phyloP scores from a whole-genome alignment of 495 filamentous ascomycete genomes.

The Zalerion maritima region DNA sequence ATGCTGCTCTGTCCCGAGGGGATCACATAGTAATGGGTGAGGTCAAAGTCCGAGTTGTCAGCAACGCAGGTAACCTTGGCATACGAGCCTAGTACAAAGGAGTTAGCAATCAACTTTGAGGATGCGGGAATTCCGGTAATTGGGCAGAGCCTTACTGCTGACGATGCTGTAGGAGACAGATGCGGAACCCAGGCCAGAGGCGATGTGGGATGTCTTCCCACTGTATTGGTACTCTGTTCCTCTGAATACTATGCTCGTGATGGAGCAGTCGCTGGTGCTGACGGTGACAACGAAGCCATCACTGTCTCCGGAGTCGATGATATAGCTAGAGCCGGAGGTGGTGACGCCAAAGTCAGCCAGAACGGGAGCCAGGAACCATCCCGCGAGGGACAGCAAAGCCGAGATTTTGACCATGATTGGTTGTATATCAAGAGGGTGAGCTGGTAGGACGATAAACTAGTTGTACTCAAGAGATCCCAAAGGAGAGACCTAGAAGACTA shows the following conservation, averaged over 20 bases:
- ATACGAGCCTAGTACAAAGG: conserved; percentile 18
- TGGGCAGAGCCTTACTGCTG: conserved; percentile 4
- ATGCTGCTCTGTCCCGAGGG: conserved; percentile 34
- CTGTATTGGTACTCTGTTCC: conserved; percentile 34
- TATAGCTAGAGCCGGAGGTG: conserved; percentile 15
- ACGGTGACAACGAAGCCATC: conserved; percentile 36
- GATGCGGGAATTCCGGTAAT: conserved; percentile 1
- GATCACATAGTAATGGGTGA: conserved; percentile 41
- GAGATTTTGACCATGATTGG: no score
- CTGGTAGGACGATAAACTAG: no score
- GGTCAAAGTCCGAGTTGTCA: conserved; percentile 23
- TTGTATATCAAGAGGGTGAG: no score
- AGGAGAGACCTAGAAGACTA: no score
- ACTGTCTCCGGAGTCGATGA: conserved; percentile 27
- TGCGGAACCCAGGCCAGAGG: conserved; percentile 38
- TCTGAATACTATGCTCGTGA: conserved; percentile 36
- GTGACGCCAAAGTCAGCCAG: conserved; percentile 19
- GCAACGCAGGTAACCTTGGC: conserved; percentile 34
- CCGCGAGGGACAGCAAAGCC: conserved; percentile 5
- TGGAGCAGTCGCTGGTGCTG: conserved; percentile 32
- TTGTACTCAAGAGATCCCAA: no score
- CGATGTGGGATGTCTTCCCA: conserved; percentile 34
- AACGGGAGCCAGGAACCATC: conserved; percentile 7
- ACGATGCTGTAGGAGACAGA: conserved; percentile 25
- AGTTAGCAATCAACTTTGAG: conserved; percentile 4